Base-by-base conservation (phyloP, 257 asterid genomes). In the Gentiana straminea region DNA sequence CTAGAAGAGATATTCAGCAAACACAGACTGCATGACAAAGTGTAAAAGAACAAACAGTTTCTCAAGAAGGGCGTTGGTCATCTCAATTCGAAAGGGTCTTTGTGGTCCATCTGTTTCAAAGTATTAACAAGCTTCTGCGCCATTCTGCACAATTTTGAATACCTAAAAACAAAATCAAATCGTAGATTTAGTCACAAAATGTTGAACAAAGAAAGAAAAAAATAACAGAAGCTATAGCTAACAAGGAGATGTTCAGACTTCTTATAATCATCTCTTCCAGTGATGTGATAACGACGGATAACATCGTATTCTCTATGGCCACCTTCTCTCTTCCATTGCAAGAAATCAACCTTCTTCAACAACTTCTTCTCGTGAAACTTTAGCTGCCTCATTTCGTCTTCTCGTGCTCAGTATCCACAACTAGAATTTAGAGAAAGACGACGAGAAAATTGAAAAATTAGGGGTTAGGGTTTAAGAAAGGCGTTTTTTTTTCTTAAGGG, bases 291-390 rank as follows among this genome's bases (percentile, higher is more conserved):
- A 10, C 94, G 94, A 13, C 76, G 95, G 78, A 85, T 72, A 8
- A 88, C 94, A 32, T 48, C 65, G 66, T 63, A 73, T 74, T 92
- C 99, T 67, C 99, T 72, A 59, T 88, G 95, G 45, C 94, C 85
- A 2, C 93, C 94, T 81, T 88, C 99, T 66, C 97, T 77, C 75
- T 81, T 80, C 95, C 95, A 92, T 41, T 85, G 94, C 63, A 81
- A 68, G 68, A 88, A 77, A 66, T 92, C 76, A 5, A 80, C 89
- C 68, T 76, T 92, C 79, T 92, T 92, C 58, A 92, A 50, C 1
- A 88, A 76, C 62, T 88, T 92, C 80, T 83, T 69, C 77, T 92
- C 99, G 38, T 85, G 95, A 80, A 51, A 79, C 70, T 81, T 85
- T 12, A 92, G 78, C 75, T 83, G 78, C 81, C 99, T 92, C 97